These are phyloP conservation scores for Mrakia gelida DNA, from an alignment of 768 basidiomycete species.

Conservation along the genomic window DNA sequence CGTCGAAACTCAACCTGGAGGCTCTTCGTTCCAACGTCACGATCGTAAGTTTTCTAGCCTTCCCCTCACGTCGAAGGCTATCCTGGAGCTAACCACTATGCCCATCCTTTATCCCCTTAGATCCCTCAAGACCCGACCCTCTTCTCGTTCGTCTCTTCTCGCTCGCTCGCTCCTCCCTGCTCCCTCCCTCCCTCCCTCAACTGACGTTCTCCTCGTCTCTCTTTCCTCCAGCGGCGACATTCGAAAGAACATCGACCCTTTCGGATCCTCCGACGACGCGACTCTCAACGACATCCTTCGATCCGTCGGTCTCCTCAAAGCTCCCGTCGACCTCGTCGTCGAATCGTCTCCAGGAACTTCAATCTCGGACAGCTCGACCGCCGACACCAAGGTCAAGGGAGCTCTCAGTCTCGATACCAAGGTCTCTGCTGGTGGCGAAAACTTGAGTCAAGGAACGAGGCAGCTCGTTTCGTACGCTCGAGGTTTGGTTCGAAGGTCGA, in stretches of 20 bases:
- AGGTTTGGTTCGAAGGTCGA: background rate
- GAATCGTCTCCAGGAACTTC: slow-evolving; percentile 43
- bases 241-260: slow-evolving; percentile 60
- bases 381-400: slow-evolving; percentile 36
- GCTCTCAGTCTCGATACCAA: slow-evolving; percentile 50
- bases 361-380: slow-evolving; percentile 42
- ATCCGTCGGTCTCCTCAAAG: slow-evolving; percentile 47
- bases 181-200: slow-evolving; percentile 35
- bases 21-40: slow-evolving; percentile 57
- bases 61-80: too few species aligned
- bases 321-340: background rate
- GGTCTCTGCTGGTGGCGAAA: slow-evolving; percentile 41
- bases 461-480: slow-evolving; percentile 58
- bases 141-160: slow-evolving; percentile 19
- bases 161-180: background rate
- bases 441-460: slow-evolving; percentile 49
- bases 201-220: slow-evolving; percentile 50
- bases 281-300: slow-evolving; percentile 53
- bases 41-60: slow-evolving; percentile 44
- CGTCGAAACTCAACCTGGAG: slow-evolving; percentile 54
- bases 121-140: slow-evolving; percentile 53
- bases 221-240: slow-evolving; percentile 52
- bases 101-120: background rate
- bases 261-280: slow-evolving; percentile 55
- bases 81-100: too few species aligned